phyloP scores from a whole-genome alignment of 352 stramenopile species.

The Globisporangium recalcitrans region DNA sequence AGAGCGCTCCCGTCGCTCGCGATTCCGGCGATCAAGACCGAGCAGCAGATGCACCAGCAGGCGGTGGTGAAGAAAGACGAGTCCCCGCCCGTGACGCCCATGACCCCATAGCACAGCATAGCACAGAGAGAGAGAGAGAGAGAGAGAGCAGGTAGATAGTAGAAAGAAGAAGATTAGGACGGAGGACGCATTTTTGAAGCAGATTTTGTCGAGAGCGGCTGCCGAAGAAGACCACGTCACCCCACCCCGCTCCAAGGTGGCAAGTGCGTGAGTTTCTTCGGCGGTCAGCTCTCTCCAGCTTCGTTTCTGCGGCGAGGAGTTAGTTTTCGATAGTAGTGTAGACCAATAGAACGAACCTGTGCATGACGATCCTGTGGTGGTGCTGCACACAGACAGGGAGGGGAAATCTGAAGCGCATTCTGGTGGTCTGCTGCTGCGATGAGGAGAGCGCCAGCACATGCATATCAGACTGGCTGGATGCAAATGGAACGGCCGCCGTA shows the following conservation, averaged over 20 bases:
- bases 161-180: neutral
- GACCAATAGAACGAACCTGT: conserved; percentile 9
- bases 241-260: neutral
- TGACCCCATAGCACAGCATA: neutral
- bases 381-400: too few species aligned
- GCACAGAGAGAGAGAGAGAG: neutral
- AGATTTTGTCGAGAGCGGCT: neutral
- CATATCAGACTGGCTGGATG: neutral
- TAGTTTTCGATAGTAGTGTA: conserved; percentile 7
- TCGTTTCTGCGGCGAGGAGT: neutral
- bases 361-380: neutral
- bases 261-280: neutral
- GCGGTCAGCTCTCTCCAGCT: neutral
- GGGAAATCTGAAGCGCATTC: neutral
- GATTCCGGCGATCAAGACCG: conserved; percentile 9
- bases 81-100: neutral
- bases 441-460: neutral
- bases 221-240: neutral
- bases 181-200: neutral
- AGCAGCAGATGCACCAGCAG: neutral
- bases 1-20: conserved; percentile 21
- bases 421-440: neutral
- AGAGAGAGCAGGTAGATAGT: neutral
- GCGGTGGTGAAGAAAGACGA: neutral
- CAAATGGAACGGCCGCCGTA: too few species aligned